A percentile compares a stretch with the other conserved stretches of the same genome.
Conservation (phyloP, 2,329 filamentous ascomycete species). For the Colletotrichum chlorophyti region DNA sequence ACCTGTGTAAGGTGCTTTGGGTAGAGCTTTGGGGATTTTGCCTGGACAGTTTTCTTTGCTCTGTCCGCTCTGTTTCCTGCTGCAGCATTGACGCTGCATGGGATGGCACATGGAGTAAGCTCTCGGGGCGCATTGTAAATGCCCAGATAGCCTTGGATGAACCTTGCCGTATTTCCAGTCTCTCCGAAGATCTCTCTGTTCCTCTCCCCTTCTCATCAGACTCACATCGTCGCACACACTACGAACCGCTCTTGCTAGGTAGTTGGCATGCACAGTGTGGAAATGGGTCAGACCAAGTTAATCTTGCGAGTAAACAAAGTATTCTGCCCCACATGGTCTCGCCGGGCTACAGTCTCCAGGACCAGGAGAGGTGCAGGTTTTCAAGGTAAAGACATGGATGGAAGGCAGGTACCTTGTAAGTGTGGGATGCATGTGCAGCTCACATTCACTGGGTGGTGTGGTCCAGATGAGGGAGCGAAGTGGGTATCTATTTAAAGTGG, state of each 20-base stretch:
- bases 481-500: constrained; percentile 10
- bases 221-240: not conserved
- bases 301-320: constrained; percentile 29
- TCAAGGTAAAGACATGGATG: constrained; percentile 13
- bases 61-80: too few species aligned
- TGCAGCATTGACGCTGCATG: too few species aligned
- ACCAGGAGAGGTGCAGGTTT: constrained; percentile 27
- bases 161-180: too few species aligned
- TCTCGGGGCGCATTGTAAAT: constrained; percentile 13
- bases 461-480: constrained; percentile 9
- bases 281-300: not conserved
- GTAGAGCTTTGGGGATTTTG: too few species aligned
- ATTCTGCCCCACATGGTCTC: constrained; percentile 21
- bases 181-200: constrained; percentile 12
- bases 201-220: not conserved
- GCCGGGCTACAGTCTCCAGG: constrained; percentile 22
- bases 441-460: too few species aligned
- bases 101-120: constrained; percentile 27
- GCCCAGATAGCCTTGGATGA: constrained; percentile 5
- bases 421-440: not conserved
- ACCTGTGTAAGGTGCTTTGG: too few species aligned
- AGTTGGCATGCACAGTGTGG: constrained; percentile 20
- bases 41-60: too few species aligned
- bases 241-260: not conserved
- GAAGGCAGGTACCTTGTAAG: not conserved